phyloP scores from a whole-genome alignment of 2,329 filamentous ascomycete species.

The Beauveria caledonica region DNA sequence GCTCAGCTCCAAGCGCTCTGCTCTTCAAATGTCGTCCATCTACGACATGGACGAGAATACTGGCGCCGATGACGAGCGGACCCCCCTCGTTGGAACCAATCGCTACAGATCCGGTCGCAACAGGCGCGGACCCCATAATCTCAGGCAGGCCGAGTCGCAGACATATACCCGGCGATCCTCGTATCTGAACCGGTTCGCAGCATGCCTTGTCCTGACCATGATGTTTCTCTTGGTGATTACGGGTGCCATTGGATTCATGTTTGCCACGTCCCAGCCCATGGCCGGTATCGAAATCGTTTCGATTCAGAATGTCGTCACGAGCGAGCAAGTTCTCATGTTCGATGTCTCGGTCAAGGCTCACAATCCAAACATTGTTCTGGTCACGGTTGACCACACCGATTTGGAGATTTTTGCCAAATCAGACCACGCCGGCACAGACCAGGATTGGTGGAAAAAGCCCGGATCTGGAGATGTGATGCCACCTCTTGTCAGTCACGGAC shows the following conservation, averaged over 20 bases:
- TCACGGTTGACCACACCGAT: constrained; percentile 79
- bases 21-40: constrained; percentile 50
- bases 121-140: constrained; percentile 44
- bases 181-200: constrained; percentile 67
- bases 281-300: constrained; percentile 68
- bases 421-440: constrained; percentile 68
- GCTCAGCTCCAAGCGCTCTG: constrained; percentile 39
- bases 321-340: constrained; percentile 90
- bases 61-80: constrained; percentile 78
- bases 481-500: constrained; percentile 15
- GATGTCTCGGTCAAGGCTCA: constrained; percentile 80
- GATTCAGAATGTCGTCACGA: constrained; percentile 85
- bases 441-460: constrained; percentile 46
- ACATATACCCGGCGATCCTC: constrained; percentile 55
- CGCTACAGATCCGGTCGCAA: constrained; percentile 54
- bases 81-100: constrained; percentile 61
- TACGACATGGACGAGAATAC: constrained; percentile 77
- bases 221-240: constrained; percentile 74
- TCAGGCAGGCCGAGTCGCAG: constrained; percentile 67
- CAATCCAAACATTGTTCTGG: constrained; percentile 87
- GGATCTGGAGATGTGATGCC: neutral
- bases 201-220: constrained; percentile 75
- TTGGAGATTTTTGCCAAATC: constrained; percentile 93
- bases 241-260: constrained; percentile 81
- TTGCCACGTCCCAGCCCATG: constrained; percentile 84